These are phyloP conservation scores for Wickerhamiella pararugosa DNA, from an alignment of 1,139 yeast genomes.

Conservation along the genomic window DNA sequence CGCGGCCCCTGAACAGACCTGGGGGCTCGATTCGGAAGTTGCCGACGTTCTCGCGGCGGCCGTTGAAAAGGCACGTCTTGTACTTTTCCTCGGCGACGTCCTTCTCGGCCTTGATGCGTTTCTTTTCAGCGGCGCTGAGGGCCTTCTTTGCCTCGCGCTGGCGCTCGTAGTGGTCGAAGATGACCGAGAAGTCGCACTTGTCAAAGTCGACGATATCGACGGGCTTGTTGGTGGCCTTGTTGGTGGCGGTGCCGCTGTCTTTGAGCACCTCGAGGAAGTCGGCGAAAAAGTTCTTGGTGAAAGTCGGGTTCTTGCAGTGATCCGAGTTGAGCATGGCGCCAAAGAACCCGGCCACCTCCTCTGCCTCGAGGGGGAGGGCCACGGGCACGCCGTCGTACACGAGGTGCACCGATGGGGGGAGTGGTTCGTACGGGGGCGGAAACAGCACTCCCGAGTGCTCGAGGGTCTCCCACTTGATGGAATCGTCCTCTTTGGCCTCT, in stretches of 20 bases:
- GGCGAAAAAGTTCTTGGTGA: slow-evolving; percentile 70
- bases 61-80: slow-evolving; percentile 68
- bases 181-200: slow-evolving; percentile 65
- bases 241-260: slow-evolving; percentile 48
- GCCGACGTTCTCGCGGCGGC: slow-evolving; percentile 84
- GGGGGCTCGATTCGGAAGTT: slow-evolving; percentile 94
- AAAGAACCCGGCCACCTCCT: slow-evolving; percentile 91
- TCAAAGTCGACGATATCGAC: slow-evolving; percentile 43
- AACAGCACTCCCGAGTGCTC: slow-evolving; percentile 85
- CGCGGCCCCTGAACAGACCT: slow-evolving; percentile 89
- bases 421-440: slow-evolving; percentile 81
- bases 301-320: slow-evolving; percentile 75
- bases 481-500: slow-evolving; percentile 47
- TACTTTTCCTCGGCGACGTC: slow-evolving; percentile 68
- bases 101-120: slow-evolving; percentile 50
- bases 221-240: slow-evolving; percentile 21
- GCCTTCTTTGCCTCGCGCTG: slow-evolving; percentile 59
- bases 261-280: slow-evolving; percentile 60
- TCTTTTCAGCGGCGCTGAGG: slow-evolving; percentile 57
- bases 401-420: slow-evolving; percentile 67
- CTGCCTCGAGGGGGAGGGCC: slow-evolving; percentile 62
- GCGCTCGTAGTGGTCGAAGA: slow-evolving; percentile 56
- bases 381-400: slow-evolving; percentile 67
- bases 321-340: slow-evolving; percentile 83
- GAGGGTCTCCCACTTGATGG: slow-evolving; percentile 71